Conservation (phyloP, 371 early-diverging fungal genomes). For the Lichtheimia ramosa region DNA sequence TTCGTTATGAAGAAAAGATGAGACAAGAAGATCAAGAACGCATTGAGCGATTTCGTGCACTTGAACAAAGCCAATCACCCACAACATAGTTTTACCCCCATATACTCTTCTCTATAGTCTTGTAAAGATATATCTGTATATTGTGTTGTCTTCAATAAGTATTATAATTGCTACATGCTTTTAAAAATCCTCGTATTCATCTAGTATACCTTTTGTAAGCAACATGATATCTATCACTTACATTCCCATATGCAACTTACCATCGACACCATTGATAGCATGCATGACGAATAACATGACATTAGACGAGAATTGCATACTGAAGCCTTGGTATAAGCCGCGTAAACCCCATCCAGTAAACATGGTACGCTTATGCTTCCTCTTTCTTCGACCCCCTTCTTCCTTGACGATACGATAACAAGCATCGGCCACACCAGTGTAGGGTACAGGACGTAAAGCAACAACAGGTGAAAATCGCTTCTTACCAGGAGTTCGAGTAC, state of each 20-base stretch:
- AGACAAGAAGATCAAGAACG: not conserved
- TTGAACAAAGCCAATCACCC: no score
- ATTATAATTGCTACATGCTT: not conserved
- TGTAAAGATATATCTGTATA: conserved; percentile 1
- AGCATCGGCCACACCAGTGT: conserved; percentile 84
- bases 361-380: conserved; percentile 19
- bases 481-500: conserved; percentile 47
- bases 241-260: conserved; percentile 21
- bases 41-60: no score
- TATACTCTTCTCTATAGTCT: not conserved
- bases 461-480: conserved; percentile 78
- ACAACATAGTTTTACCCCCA: no score
- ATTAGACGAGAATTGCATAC: conserved; percentile 68
- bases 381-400: conserved; percentile 65
- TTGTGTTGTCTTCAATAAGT: not conserved
- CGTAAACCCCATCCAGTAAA: conserved; percentile 61
- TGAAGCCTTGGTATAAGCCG: conserved; percentile 79
- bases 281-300: conserved; percentile 63
- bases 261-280: conserved; percentile 56
- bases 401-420: conserved; percentile 77
- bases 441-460: conserved; percentile 75
- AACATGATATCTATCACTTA: not conserved
- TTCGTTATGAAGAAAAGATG: not conserved
- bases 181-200: conserved; percentile 29
- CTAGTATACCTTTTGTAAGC: not conserved